Evolutionary conservation across 2,329 filamentous ascomycete genomes (phyloP).

Genomic region (Daldinia eschscholtzii): DNA sequence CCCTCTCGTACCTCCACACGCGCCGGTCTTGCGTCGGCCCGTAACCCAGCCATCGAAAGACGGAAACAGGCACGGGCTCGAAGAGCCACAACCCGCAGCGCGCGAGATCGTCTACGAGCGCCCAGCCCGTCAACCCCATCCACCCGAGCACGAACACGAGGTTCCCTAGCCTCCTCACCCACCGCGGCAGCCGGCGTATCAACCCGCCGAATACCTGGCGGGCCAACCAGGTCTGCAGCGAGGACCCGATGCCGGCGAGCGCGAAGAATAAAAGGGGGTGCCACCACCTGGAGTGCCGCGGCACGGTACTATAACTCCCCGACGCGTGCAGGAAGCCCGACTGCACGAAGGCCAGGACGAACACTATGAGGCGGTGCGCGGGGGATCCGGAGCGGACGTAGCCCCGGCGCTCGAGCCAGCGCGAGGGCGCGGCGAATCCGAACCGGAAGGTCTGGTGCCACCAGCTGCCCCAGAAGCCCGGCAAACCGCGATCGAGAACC

Average conservation of each 20-base stretch:
- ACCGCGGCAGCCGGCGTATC: conserved; percentile 56
- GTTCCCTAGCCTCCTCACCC: conserved; percentile 68
- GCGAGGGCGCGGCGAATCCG: conserved; percentile 73
- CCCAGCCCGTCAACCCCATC: conserved; percentile 73
- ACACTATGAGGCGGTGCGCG: conserved; percentile 52
- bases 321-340: conserved; percentile 78
- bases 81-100: conserved; percentile 81
- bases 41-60: conserved; percentile 74
- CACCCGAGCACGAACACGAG: conserved; percentile 72
- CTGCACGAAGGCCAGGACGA: conserved; percentile 70
- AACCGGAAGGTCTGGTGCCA: conserved; percentile 94
- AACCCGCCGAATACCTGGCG: neutral
- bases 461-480: conserved; percentile 85
- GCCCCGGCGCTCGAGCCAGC: conserved; percentile 59
- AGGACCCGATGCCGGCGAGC: conserved; percentile 74
- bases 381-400: conserved; percentile 54
- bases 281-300: conserved; percentile 62
- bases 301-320: conserved; percentile 76
- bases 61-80: conserved; percentile 84
- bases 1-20: conserved; percentile 65
- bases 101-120: conserved; percentile 82
- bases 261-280: conserved; percentile 77
- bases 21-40: conserved; percentile 71
- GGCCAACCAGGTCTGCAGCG: conserved; percentile 64
- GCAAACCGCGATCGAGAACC: conserved; percentile 77